phyloP scores from a whole-genome alignment of 768 basidiomycete species.

The Russula vinacea region DNA sequence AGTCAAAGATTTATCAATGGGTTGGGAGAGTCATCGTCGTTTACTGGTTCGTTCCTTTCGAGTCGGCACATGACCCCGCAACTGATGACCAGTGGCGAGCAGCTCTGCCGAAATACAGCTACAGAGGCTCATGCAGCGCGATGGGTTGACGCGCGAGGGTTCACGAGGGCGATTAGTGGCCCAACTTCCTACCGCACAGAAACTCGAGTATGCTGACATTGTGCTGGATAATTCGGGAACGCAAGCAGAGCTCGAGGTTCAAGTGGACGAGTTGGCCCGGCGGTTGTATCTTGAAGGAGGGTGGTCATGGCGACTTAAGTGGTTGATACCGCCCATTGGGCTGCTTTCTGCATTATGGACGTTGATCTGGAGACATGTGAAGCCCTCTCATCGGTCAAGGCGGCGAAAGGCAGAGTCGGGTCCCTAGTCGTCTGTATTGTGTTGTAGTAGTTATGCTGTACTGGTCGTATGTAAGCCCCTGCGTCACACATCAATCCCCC shows the following conservation, averaged over 20 bases:
- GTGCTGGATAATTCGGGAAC: constrained; percentile 89
- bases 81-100: constrained; percentile 3
- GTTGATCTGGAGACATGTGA: constrained; percentile 39
- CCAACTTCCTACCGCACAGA: constrained; percentile 76
- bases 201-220: constrained; percentile 79
- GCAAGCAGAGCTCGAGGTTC: constrained; percentile 57
- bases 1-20: constrained; percentile 79
- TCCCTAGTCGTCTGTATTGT: neutral
- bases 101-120: constrained; percentile 85
- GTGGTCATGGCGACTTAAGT: constrained; percentile 59
- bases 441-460: neutral
- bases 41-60: constrained; percentile 64
- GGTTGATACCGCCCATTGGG: constrained; percentile 56
- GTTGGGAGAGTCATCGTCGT: constrained; percentile 85
- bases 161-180: constrained; percentile 73
- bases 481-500: constrained; percentile 4
- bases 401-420: constrained; percentile 12
- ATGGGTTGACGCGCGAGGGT: constrained; percentile 59
- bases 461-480: neutral
- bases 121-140: constrained; percentile 74
- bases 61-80: neutral
- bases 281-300: constrained; percentile 47
- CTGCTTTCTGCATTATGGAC: constrained; percentile 47
- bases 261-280: constrained; percentile 46
- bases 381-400: constrained; percentile 20